These are phyloP conservation scores for Nicotiana benthamiana DNA, from an alignment of 257 asterid species.

Conservation along the genomic window DNA sequence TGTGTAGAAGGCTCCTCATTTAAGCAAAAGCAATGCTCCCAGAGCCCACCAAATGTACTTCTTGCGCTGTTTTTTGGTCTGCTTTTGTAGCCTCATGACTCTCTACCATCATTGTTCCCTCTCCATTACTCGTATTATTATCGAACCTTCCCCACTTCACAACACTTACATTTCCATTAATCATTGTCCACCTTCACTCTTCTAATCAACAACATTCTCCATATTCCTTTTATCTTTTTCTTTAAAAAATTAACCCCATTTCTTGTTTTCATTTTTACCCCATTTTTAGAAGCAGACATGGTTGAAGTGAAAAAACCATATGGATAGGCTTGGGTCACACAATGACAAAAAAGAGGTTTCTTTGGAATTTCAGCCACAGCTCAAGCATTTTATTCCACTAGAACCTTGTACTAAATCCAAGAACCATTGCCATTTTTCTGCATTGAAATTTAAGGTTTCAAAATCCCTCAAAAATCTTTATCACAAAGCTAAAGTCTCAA, in stretches of 20 bases:
- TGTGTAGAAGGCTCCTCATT: conserved; percentile 17
- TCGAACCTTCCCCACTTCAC: conserved; percentile 19
- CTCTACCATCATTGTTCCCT: background rate
- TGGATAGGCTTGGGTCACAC: conserved; percentile 38
- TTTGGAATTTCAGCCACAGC: conserved; percentile 16
- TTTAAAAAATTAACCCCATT: conserved; percentile 1
- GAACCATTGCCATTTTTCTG: conserved; percentile 26
- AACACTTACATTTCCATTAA: conserved; percentile 15
- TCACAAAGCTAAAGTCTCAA: conserved; percentile 22
- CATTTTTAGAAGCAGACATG: conserved; percentile 30
- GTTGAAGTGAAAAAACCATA: conserved; percentile 23
- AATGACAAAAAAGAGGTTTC: conserved; percentile 23
- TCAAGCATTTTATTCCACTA: conserved; percentile 15
- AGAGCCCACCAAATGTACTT: conserved; percentile 21
- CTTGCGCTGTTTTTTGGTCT: background rate
- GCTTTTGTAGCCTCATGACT: background rate
- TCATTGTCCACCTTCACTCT: conserved; percentile 37
- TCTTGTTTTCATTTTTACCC: conserved; percentile 13
- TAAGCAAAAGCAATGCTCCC: conserved; percentile 22
- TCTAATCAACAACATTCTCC: conserved; percentile 8
- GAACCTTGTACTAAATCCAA: conserved; percentile 16
- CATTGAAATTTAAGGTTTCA: conserved; percentile 37
- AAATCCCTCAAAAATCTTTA: conserved; percentile 40
- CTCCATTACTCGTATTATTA: background rate
- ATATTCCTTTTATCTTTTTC: background rate